phyloP scores from a whole-genome alignment of 305 asterid genomes.

The Stenogyne calaminthoides region DNA sequence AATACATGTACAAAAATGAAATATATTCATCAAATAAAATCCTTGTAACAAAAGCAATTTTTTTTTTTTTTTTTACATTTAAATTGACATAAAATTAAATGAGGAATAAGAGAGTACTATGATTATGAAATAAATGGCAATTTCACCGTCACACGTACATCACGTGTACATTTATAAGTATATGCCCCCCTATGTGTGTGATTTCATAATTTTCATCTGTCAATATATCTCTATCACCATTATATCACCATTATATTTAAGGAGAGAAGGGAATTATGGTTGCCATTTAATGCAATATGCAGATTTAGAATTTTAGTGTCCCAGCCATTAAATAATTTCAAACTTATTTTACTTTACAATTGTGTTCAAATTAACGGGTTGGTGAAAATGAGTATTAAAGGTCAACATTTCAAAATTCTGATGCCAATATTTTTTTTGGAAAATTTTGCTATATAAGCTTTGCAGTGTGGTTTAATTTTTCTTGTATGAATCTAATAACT shows the following conservation, averaged over 20 bases:
- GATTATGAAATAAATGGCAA: neutral
- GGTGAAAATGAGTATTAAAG: no score
- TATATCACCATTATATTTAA: neutral
- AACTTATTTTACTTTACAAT: neutral
- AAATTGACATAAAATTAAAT: no score
- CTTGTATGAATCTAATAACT: no score
- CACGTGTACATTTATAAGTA: slow-evolving; percentile 19
- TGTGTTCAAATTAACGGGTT: neutral
- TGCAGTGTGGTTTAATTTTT: no score
- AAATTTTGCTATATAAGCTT: no score
- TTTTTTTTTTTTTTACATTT: no score
- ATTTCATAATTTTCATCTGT: neutral
- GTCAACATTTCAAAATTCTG: no score
- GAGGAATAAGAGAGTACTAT: neutral
- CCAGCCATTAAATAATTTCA: neutral
- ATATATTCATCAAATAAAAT: neutral
- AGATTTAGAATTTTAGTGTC: no score
- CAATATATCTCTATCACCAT: no score
- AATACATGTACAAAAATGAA: no score
- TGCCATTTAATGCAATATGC: neutral
- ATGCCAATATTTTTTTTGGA: no score
- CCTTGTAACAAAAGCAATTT: neutral
- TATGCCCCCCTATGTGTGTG: no score
- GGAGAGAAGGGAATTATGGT: neutral
- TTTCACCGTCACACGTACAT: slow-evolving; percentile 22